Evolutionary conservation across 805 yeast species (phyloP).

Genomic region (Candida pini): DNA sequence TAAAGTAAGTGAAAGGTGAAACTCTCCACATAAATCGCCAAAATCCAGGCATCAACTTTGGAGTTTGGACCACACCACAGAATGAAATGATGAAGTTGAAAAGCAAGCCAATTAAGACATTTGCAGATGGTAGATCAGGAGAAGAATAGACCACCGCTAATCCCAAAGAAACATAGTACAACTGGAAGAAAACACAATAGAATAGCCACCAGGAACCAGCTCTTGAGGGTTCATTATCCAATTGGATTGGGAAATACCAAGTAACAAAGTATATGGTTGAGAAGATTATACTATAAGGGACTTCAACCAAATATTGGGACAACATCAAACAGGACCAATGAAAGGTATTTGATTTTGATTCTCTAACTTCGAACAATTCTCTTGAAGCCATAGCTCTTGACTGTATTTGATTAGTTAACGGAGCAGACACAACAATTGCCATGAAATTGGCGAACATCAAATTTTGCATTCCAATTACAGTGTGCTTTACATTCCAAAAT

Average conservation of each 20-base stretch:
- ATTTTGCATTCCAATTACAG: slow-evolving; percentile 52
- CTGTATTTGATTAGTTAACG: slow-evolving; percentile 61
- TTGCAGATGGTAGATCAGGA: slow-evolving; percentile 64
- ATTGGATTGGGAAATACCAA: slow-evolving; percentile 31
- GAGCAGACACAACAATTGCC: slow-evolving; percentile 54
- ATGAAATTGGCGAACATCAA: slow-evolving; percentile 47
- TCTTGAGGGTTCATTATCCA: slow-evolving; percentile 31
- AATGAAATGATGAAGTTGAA: slow-evolving; percentile 56
- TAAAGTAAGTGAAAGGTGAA: slow-evolving; percentile 66
- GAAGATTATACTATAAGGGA: slow-evolving; percentile 51
- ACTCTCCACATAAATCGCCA: slow-evolving; percentile 77
- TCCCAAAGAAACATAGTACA: slow-evolving; percentile 47
- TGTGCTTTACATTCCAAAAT: slow-evolving; percentile 51
- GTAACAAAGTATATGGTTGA: slow-evolving; percentile 43
- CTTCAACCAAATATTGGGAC: slow-evolving; percentile 50
- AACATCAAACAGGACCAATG: slow-evolving; percentile 59
- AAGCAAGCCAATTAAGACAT: slow-evolving; percentile 50
- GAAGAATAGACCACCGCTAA: slow-evolving; percentile 51
- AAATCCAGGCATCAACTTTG: slow-evolving; percentile 59
- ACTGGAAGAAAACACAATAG: slow-evolving; percentile 35
- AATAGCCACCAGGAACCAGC: slow-evolving; percentile 43
- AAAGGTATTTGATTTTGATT: slow-evolving; percentile 62
- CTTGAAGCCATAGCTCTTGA: slow-evolving; percentile 52
- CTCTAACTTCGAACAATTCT: slow-evolving; percentile 64
- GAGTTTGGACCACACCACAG: slow-evolving; percentile 64